Evolutionary conservation across 2,329 filamentous ascomycete genomes (phyloP).

Genomic region (Pseudocercospora cruenta): DNA sequence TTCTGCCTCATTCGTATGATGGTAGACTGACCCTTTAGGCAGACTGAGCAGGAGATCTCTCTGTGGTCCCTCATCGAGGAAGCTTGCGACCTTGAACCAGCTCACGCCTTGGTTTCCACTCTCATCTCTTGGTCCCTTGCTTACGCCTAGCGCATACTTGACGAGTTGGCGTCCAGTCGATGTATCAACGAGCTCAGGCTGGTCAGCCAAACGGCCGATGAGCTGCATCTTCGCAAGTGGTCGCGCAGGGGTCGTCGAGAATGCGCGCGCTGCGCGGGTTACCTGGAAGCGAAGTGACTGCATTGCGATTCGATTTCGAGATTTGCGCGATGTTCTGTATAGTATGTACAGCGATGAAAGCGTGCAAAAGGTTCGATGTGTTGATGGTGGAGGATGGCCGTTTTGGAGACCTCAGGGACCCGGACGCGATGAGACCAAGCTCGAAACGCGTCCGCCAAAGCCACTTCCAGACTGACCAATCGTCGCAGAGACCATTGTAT

Average conservation of each 20-base stretch:
- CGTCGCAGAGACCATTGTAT: background rate
- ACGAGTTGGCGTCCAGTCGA: constrained; percentile 74
- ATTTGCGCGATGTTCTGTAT: constrained; percentile 10
- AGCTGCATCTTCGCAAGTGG: constrained; percentile 79
- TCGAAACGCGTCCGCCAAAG: too few relatives aligned
- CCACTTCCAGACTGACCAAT: background rate
- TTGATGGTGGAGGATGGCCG: background rate
- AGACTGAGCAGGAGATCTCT: constrained; percentile 74
- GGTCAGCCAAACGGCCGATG: constrained; percentile 79
- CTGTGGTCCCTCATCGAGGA: constrained; percentile 66
- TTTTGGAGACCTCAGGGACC: background rate
- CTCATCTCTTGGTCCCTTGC: constrained; percentile 68
- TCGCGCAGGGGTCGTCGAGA: constrained; percentile 69
- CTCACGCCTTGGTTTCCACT: constrained; percentile 69
- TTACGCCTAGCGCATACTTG: constrained; percentile 75
- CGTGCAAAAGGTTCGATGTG: constrained; percentile 3
- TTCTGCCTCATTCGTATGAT: background rate
- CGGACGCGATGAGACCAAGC: background rate
- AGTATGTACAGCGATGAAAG: constrained; percentile 11
- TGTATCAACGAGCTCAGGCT: constrained; percentile 74
- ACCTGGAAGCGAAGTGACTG: constrained; percentile 55
- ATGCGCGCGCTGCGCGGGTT: constrained; percentile 58
- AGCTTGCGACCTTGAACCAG: constrained; percentile 82
- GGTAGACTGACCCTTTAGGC: constrained; percentile 75
- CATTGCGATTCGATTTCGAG: constrained; percentile 37